phyloP scores from a whole-genome alignment of 805 yeast species.

The Kodamaea neixiangensis region DNA sequence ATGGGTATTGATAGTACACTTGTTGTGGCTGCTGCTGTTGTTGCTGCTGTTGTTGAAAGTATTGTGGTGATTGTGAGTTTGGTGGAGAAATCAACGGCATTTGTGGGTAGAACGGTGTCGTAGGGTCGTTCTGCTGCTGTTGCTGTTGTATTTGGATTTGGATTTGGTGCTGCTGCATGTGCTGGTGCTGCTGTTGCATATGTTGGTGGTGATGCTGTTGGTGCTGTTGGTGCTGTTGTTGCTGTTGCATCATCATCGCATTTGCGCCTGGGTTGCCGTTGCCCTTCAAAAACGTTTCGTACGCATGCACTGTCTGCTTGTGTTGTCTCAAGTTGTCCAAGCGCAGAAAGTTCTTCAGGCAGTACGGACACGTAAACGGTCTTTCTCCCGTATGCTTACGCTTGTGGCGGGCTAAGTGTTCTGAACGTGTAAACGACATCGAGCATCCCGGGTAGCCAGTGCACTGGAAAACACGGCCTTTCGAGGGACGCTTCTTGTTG shows the following conservation, averaged over 20 bases:
- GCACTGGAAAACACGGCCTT: slow-evolving; percentile 77
- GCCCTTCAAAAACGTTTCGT: slow-evolving; percentile 29
- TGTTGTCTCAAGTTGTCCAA: slow-evolving; percentile 90
- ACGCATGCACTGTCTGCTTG: slow-evolving; percentile 68
- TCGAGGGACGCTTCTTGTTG: slow-evolving; percentile 37
- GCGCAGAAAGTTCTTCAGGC: slow-evolving; percentile 76
- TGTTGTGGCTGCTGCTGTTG: slow-evolving; percentile 3
- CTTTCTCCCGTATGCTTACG: slow-evolving; percentile 94
- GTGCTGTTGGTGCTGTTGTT: not conserved
- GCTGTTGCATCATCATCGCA: not conserved
- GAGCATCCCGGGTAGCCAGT: slow-evolving; percentile 81
- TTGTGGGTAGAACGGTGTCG: slow-evolving; percentile 12
- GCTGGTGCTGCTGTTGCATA: not conserved
- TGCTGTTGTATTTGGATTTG: not conserved
- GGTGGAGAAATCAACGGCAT: slow-evolving; percentile 27
- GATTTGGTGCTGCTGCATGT: not conserved
- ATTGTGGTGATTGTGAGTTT: slow-evolving; percentile 25
- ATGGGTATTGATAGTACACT: not conserved
- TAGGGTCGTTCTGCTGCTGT: slow-evolving; percentile 9
- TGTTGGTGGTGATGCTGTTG: not conserved
- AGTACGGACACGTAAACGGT: slow-evolving; percentile 85
- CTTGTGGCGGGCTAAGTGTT: slow-evolving; percentile 89
- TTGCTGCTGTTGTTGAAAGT: slow-evolving; percentile 9
- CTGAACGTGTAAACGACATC: slow-evolving; percentile 89
- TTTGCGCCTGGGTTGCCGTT: not conserved